Evolutionary conservation across 805 yeast genomes (phyloP).

Genomic region (Kodamaea fukazawae): DNA sequence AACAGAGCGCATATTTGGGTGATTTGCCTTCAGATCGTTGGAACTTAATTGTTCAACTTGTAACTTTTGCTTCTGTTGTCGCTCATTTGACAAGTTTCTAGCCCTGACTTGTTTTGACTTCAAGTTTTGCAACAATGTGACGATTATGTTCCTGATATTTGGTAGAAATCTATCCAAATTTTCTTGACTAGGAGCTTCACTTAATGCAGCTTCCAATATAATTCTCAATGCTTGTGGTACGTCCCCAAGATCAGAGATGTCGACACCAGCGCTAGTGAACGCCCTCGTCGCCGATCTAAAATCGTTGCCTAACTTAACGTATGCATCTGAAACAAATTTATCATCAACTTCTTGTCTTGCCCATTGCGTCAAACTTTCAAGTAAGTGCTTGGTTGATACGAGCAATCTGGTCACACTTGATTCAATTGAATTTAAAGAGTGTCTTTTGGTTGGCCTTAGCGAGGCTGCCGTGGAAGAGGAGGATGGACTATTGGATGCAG

Average conservation of each 20-base stretch:
- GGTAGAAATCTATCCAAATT: slow-evolving; percentile 81
- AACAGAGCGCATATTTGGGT: background rate
- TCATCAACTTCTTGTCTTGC: slow-evolving; percentile 78
- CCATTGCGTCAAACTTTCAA: slow-evolving; percentile 91
- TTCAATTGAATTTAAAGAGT: slow-evolving; percentile 56
- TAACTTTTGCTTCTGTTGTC: slow-evolving; percentile 11
- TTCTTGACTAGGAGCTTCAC: slow-evolving; percentile 81
- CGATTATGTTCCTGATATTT: slow-evolving; percentile 79
- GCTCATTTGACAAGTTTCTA: slow-evolving; percentile 32
- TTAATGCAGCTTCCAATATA: slow-evolving; percentile 80
- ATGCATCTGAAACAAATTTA: slow-evolving; percentile 81
- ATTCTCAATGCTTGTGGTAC: slow-evolving; percentile 80
- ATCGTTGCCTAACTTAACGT: slow-evolving; percentile 90
- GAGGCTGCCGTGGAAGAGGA: slow-evolving; percentile 8
- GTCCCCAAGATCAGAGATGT: slow-evolving; percentile 80
- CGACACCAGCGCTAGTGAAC: slow-evolving; percentile 74
- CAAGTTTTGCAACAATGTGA: slow-evolving; percentile 70
- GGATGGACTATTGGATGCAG: slow-evolving; percentile 3
- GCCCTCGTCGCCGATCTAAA: slow-evolving; percentile 83
- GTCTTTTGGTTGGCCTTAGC: slow-evolving; percentile 12
- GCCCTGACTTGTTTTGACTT: slow-evolving; percentile 73
- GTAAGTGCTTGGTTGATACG: slow-evolving; percentile 82
- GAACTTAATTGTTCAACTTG: background rate
- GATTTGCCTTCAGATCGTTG: background rate
- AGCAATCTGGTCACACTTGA: slow-evolving; percentile 74